Evolutionary conservation across 805 yeast species (phyloP).

Genomic region (Isabelozyma gotoi): DNA sequence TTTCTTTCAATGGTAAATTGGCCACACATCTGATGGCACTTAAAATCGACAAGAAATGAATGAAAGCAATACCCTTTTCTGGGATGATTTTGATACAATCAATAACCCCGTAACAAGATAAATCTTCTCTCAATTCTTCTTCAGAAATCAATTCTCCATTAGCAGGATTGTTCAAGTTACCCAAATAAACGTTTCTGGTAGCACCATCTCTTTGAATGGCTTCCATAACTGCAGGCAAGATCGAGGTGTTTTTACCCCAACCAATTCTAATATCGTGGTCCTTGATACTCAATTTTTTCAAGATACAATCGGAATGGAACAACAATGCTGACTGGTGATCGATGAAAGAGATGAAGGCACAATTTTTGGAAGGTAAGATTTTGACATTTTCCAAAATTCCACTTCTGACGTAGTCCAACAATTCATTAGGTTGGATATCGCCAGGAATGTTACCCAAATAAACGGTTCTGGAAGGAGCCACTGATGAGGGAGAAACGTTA

Average conservation of each 20-base stretch:
- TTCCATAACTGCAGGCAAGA: slow-evolving; percentile 70
- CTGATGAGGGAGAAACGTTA: slow-evolving; percentile 10
- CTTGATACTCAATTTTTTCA: slow-evolving; percentile 76
- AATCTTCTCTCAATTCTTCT: slow-evolving; percentile 63
- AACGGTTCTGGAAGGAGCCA: slow-evolving; percentile 79
- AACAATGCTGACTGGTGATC: slow-evolving; percentile 86
- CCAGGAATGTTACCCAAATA: slow-evolving; percentile 85
- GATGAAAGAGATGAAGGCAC: slow-evolving; percentile 87
- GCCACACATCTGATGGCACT: slow-evolving; percentile 87
- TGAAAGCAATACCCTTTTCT: slow-evolving; percentile 84
- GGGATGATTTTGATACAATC: slow-evolving; percentile 79
- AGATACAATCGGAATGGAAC: slow-evolving; percentile 90
- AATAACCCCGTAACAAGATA: slow-evolving; percentile 74
- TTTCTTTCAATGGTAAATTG: slow-evolving; percentile 62
- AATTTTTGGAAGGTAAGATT: slow-evolving; percentile 78
- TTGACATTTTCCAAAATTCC: slow-evolving; percentile 83
- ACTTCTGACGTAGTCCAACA: slow-evolving; percentile 86
- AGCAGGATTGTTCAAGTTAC: slow-evolving; percentile 66
- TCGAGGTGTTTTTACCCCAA: slow-evolving; percentile 84
- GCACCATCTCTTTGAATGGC: slow-evolving; percentile 86
- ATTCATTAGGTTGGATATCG: slow-evolving; percentile 75
- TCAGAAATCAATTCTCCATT: slow-evolving; percentile 51
- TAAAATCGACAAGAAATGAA: slow-evolving; percentile 83
- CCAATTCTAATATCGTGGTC: slow-evolving; percentile 85
- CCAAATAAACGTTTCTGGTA: slow-evolving; percentile 89